These are phyloP conservation scores for Fusarium sp. DNA, from an alignment of 2,329 filamentous ascomycete species.

Conservation along the genomic window DNA sequence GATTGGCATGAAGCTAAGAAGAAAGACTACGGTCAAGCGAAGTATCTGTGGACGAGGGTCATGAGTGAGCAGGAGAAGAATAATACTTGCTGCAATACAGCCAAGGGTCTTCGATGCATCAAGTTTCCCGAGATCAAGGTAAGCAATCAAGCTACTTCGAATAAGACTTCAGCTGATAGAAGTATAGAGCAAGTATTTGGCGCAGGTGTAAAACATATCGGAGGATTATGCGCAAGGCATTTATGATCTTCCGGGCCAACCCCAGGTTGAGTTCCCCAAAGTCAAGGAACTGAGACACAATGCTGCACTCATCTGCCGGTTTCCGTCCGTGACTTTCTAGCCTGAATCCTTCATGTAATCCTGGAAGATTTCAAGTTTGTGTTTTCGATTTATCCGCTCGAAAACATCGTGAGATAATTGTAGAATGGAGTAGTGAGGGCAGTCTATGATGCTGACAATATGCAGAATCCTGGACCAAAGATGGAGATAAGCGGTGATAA, in stretches of 20 bases:
- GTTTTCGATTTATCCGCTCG: background rate
- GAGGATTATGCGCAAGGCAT: conserved; percentile 2
- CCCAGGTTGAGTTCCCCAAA: background rate
- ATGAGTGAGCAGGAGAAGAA: conserved; percentile 10
- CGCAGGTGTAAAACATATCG: background rate
- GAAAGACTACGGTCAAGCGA: background rate
- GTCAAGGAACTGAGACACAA: background rate
- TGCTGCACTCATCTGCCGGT: too few relatives aligned
- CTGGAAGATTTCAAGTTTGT: fast-evolving
- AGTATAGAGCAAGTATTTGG: conserved; percentile 2
- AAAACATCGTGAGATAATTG: background rate
- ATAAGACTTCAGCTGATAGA: background rate
- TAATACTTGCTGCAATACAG: conserved; percentile 2
- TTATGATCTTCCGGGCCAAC: background rate
- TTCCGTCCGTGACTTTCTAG: background rate
- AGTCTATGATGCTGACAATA: conserved; percentile 16
- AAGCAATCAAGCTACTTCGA: background rate
- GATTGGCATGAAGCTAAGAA: conserved; percentile 9
- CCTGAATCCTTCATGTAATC: too few relatives aligned
- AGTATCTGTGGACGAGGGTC: background rate
- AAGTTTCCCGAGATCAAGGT: conserved; percentile 1
- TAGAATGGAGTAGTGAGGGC: background rate
- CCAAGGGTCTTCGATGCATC: background rate
- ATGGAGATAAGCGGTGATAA: conserved; percentile 21
- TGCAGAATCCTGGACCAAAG: background rate